Base-by-base conservation (phyloP, 441 rosid species). In the Geranium incanum region DNA sequence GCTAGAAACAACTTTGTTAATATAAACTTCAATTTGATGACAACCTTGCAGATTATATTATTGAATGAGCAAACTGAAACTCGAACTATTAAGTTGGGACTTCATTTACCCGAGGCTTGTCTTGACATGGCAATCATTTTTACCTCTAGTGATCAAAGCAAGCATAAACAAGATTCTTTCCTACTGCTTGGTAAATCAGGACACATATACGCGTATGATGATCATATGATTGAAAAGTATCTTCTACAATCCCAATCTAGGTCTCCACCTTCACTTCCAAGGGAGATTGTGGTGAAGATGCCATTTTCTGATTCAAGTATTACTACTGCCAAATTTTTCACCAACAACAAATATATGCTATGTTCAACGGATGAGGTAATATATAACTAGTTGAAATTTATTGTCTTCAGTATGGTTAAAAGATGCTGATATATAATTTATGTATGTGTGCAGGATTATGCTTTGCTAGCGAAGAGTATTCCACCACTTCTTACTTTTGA, bases 181-280 rank as follows among this genome's bases (percentile, higher is more conserved):
- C 70, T 94, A 57, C 75, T 90, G 70, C 83, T 94, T 75, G 97
- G 97, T 43, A 90, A 88, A 78, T 92, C 97, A 23, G 99, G 97
- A 55, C 87, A 75, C 19, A 70, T 94, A 28, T 87, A 89, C 79
- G 84, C 84, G 16, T 94, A 86, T 60, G 97, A 92, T 80, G 97
- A 92, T 76, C 74, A 75, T 65, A 76, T 77, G 83, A 90, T 94
- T 2, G 99, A 90, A 77, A 94, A 87, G 82, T 88, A 90, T 86
- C 87, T 94, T 38, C 81, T 92, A 65, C 96, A 88, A 71, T 84
- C 83, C 75, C 99, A 90, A 71, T 81, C 97, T 5, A 85, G 82
- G 73, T 85, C 90, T 43, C 79, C 94, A 45, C 93, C 92, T 65
- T 87, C 97, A 60, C 86, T 88, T 28, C 97, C 99, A 8, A 90